A percentile compares a stretch with the other conserved stretches of the same genome.
Conservation (phyloP, 345 rosid species). For the Trapa bicornis region DNA sequence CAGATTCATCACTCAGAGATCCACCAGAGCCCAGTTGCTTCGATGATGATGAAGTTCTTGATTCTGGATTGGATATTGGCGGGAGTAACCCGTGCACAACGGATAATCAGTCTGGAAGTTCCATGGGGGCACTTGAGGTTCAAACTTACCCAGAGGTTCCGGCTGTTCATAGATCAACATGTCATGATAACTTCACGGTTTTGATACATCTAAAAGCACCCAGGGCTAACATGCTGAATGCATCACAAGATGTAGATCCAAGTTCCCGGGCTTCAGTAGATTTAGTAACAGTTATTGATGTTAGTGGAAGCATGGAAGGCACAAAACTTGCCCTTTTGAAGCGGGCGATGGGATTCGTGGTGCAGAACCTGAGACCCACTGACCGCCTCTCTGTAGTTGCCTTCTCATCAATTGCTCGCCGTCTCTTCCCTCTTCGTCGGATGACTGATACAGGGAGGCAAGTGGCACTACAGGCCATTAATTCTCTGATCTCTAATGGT, state of each 20-base stretch:
- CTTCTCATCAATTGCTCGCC: constrained; percentile 86
- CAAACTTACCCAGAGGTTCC: constrained; percentile 60
- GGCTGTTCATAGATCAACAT: constrained; percentile 33
- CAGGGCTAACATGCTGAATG: constrained; percentile 16
- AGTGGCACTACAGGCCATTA: constrained; percentile 76
- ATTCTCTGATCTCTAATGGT: constrained; percentile 65
- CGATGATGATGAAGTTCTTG: constrained; percentile 70
- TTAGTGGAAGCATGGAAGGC: constrained; percentile 98
- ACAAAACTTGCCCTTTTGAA: constrained; percentile 86
- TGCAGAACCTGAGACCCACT: constrained; percentile 82
- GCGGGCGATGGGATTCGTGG: constrained; percentile 98
- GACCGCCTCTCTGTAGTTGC: constrained; percentile 91
- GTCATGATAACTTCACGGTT: constrained; percentile 53
- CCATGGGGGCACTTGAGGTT: constrained; percentile 37
- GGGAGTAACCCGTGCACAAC: constrained; percentile 11
- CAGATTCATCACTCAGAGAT: constrained; percentile 33
- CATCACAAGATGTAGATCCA: constrained; percentile 11
- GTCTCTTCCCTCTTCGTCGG: constrained; percentile 70
- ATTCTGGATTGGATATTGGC: constrained; percentile 21
- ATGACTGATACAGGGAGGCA: constrained; percentile 77
- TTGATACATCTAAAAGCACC: constrained; percentile 86
- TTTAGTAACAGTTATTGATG: constrained; percentile 90
- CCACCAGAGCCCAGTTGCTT: constrained; percentile 55
- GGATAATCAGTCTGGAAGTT: constrained; percentile 17
- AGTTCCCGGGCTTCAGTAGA: constrained; percentile 73